Conservation (phyloP, 2,329 filamentous ascomycete genomes). For the Fusarium sp. region DNA sequence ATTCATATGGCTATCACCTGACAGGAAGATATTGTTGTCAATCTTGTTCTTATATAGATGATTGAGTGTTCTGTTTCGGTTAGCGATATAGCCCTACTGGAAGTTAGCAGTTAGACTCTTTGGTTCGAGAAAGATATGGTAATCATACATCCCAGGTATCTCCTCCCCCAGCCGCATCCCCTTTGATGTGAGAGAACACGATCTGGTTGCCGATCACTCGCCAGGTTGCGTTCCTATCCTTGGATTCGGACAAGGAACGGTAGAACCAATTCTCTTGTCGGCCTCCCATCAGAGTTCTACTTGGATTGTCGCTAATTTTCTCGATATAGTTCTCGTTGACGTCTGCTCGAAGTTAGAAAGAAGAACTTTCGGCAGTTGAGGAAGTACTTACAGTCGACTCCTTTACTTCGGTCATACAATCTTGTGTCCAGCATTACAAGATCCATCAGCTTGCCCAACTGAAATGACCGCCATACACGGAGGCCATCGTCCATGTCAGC, state of each 20-base stretch:
- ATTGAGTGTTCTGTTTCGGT: background rate
- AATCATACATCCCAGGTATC: background rate
- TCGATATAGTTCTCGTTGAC: background rate
- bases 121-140: rapidly evolving
- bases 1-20: background rate
- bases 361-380: rapidly evolving
- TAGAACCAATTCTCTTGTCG: conserved; percentile 8
- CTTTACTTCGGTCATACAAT: conserved; percentile 2
- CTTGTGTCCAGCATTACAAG: background rate
- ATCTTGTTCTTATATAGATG: conserved; percentile 2
- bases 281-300: background rate
- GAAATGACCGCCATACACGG: background rate
- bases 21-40: background rate
- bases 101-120: background rate
- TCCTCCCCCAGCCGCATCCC: background rate
- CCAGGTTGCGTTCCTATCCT: background rate
- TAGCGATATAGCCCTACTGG: background rate
- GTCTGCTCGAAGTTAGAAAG: background rate
- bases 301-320: background rate
- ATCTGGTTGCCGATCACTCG: conserved; percentile 2
- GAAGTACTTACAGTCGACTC: background rate
- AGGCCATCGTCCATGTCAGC: conserved; percentile 1
- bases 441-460: background rate
- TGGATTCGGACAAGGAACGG: background rate
- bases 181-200: background rate